These are phyloP conservation scores for Dactylonectria macrodidyma DNA, from an alignment of 2,329 filamentous ascomycete genomes.

Conservation along the genomic window DNA sequence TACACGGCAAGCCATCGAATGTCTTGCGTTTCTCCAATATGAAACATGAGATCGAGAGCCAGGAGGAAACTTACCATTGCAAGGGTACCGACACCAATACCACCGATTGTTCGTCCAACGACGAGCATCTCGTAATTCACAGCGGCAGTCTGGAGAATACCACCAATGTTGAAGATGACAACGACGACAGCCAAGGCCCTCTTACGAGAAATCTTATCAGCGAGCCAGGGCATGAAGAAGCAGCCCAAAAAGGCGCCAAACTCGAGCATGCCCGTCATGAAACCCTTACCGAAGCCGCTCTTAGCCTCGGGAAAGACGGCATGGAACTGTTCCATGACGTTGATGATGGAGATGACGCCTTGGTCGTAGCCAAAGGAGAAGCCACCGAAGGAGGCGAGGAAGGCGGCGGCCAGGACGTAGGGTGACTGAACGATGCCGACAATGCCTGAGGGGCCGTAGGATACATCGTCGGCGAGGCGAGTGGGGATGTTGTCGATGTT, in stretches of 20 bases:
- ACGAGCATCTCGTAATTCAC: constrained; percentile 63
- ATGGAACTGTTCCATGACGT: constrained; percentile 61
- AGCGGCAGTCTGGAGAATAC: constrained; percentile 67
- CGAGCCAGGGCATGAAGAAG: constrained; percentile 27
- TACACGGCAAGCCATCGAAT: neutral
- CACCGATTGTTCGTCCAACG: constrained; percentile 69
- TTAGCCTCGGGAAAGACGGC: constrained; percentile 52
- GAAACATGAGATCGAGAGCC: too few relatives aligned
- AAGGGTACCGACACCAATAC: constrained; percentile 66
- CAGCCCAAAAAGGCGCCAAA: constrained; percentile 33
- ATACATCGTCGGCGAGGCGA: constrained; percentile 18
- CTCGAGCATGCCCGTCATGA: constrained; percentile 51
- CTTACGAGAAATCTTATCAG: constrained; percentile 62
- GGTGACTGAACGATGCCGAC: constrained; percentile 34
- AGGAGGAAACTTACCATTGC: constrained; percentile 56
- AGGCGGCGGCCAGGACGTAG: constrained; percentile 58
- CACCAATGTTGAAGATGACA: constrained; percentile 67
- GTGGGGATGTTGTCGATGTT: constrained; percentile 23
- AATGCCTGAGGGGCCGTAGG: constrained; percentile 21
- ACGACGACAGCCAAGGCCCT: constrained; percentile 66
- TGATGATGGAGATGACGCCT: constrained; percentile 57
- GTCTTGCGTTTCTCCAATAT: too few relatives aligned
- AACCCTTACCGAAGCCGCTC: constrained; percentile 33
- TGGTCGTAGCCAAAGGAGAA: constrained; percentile 53
- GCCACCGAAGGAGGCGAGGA: constrained; percentile 53